These are phyloP conservation scores for Helotiales sp. DNA, from an alignment of 2,329 filamentous ascomycete species.

Conservation along the genomic window DNA sequence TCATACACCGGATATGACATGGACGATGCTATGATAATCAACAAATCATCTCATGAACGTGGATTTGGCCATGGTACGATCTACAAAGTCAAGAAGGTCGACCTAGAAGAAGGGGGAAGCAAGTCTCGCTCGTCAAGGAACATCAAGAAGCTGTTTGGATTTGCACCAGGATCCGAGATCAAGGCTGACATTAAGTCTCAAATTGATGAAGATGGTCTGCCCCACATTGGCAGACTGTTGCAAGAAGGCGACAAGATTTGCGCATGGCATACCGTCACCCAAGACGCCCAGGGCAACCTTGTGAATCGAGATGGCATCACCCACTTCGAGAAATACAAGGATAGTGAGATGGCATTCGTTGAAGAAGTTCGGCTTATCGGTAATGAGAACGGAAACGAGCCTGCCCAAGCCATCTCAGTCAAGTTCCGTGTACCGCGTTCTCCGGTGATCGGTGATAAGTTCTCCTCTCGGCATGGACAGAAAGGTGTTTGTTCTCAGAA, in stretches of 20 bases:
- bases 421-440: conserved; percentile 90
- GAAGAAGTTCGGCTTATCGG: conserved; percentile 93
- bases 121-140: conserved; percentile 65
- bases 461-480: conserved; percentile 96
- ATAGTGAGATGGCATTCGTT: conserved; percentile 81
- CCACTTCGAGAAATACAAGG: conserved; percentile 92
- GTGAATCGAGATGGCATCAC: conserved; percentile 85
- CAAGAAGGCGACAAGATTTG: conserved; percentile 81
- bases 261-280: conserved; percentile 85
- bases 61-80: conserved; percentile 95
- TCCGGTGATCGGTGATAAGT: conserved; percentile 96
- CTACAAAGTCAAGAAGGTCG: conserved; percentile 95
- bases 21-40: conserved; percentile 99
- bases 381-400: conserved; percentile 78
- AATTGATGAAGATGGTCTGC: conserved; percentile 86
- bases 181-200: conserved; percentile 68
- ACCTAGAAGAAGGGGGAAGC: conserved; percentile 75
- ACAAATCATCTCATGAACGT: conserved; percentile 94
- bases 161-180: conserved; percentile 71
- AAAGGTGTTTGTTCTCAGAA: conserved; percentile 97
- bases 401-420: conserved; percentile 84
- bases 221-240: conserved; percentile 75
- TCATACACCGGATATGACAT: conserved; percentile 99
- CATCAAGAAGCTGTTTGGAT: conserved; percentile 84
- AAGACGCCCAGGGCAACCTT: conserved; percentile 74